phyloP scores from a whole-genome alignment of 2,329 filamentous ascomycete species.

The Plenodomus lindquistii region DNA sequence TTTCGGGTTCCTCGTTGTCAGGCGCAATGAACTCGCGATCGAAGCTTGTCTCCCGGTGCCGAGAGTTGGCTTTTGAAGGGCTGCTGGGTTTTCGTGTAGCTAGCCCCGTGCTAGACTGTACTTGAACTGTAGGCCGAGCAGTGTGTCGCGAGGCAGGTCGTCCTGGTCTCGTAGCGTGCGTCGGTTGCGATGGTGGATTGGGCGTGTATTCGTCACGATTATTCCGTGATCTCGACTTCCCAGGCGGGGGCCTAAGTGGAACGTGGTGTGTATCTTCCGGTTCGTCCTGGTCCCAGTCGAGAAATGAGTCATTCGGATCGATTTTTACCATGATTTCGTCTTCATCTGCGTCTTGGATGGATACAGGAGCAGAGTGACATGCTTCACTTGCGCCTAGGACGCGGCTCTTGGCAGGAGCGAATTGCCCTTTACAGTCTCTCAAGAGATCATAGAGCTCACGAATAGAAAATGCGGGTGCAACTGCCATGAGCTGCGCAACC shows the following conservation, averaged over 20 bases:
- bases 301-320: slow-evolving; percentile 13
- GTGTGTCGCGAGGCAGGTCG: too few relatives aligned
- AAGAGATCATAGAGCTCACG: slow-evolving; percentile 20
- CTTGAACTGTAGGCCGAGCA: too few relatives aligned
- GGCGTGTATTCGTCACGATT: not conserved
- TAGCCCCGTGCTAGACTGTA: not conserved
- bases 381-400: slow-evolving; percentile 2
- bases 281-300: slow-evolving; percentile 17
- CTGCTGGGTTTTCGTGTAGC: not conserved
- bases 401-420: slow-evolving; percentile 5
- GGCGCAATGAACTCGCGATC: slow-evolving; percentile 5
- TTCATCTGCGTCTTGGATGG: not conserved
- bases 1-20: slow-evolving; percentile 1
- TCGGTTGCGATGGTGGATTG: not conserved
- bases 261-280: not conserved
- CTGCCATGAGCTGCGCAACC: slow-evolving; percentile 21
- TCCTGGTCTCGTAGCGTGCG: not conserved
- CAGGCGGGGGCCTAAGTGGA: not conserved
- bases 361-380: not conserved
- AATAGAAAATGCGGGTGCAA: slow-evolving; percentile 19
- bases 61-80: not conserved
- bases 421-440: slow-evolving; percentile 10
- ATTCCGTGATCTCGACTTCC: too few relatives aligned
- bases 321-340: slow-evolving; percentile 20
- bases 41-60: slow-evolving; percentile 4